Percentiles rank a stretch among this genome's conserved stretches.
phyloP scores from a whole-genome alignment of 1,284 basidiomycete genomes.

The Xerocomus amazonicus region DNA sequence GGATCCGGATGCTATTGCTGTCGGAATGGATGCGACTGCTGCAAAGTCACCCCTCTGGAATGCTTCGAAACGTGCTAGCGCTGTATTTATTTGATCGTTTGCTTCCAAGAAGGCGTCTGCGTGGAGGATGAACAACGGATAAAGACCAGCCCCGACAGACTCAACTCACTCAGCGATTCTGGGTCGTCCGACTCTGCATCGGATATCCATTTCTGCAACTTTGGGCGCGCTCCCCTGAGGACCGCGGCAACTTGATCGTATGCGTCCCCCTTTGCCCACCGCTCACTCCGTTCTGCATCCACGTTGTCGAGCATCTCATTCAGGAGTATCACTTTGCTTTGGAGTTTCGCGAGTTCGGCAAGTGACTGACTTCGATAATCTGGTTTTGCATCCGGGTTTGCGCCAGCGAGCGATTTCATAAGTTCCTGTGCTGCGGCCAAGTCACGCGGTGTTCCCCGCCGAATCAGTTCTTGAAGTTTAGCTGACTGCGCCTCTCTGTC shows the following conservation, averaged over 20 bases:
- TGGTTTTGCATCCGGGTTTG: slow-evolving; percentile 90
- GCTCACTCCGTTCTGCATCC: slow-evolving; percentile 64
- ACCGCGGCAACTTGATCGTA: slow-evolving; percentile 95
- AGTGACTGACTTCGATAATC: slow-evolving; percentile 90
- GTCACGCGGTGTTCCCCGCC: slow-evolving; percentile 93
- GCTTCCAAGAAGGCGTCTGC: slow-evolving; percentile 90
- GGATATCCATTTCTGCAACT: slow-evolving; percentile 98
- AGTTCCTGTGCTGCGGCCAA: slow-evolving; percentile 95
- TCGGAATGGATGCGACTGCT: slow-evolving; percentile 60
- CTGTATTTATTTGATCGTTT: slow-evolving; percentile 97
- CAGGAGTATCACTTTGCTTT: slow-evolving; percentile 89
- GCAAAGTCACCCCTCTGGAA: slow-evolving; percentile 87
- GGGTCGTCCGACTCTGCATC: slow-evolving; percentile 82
- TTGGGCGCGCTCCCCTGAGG: slow-evolving; percentile 82
- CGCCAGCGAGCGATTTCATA: slow-evolving; percentile 95
- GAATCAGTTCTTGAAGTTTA: slow-evolving; percentile 97
- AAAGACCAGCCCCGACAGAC: not conserved
- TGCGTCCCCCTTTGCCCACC: slow-evolving; percentile 83
- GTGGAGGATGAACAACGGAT: slow-evolving; percentile 4
- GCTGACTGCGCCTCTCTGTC: slow-evolving; percentile 94
- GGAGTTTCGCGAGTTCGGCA: slow-evolving; percentile 90
- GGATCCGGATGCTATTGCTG: slow-evolving; percentile 44
- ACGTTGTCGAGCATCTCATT: slow-evolving; percentile 98
- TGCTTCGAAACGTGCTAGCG: slow-evolving; percentile 85
- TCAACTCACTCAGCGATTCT: slow-evolving; percentile 74